Percentiles rank a stretch among this genome's conserved stretches.
phyloP scores from a whole-genome alignment of 805 yeast species.

The Lipomyces spencermartinsiae region DNA sequence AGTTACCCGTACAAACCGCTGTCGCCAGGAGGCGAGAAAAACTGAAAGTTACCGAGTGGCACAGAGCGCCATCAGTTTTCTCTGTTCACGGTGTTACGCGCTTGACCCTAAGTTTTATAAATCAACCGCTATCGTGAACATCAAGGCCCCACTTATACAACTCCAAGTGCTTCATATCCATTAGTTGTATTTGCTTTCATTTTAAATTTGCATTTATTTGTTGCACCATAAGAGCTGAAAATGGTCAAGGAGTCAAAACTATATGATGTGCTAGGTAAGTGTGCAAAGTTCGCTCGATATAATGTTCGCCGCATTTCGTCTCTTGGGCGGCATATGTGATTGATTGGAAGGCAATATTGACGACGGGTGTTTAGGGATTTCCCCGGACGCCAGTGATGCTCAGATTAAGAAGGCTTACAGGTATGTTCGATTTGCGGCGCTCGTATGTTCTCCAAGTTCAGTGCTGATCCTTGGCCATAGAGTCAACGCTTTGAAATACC shows the following conservation, averaged over 20 bases:
- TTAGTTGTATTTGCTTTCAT: not conserved
- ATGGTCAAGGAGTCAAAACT: constrained; percentile 76
- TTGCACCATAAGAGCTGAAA: not conserved
- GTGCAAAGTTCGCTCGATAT: not conserved
- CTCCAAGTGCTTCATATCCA: not conserved
- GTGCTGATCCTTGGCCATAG: constrained; percentile 42
- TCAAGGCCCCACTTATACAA: not conserved
- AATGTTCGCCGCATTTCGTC: not conserved
- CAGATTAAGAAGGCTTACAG: constrained; percentile 79
- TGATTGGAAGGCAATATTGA: not conserved
- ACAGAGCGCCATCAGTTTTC: not conserved
- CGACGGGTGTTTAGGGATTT: constrained; percentile 49
- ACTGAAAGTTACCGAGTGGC: constrained; percentile 1
- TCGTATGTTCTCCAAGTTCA: not conserved
- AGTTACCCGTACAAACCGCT: not conserved
- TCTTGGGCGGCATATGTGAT: not conserved
- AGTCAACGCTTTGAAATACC: constrained; percentile 73
- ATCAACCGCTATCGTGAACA: not conserved
- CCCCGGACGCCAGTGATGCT: constrained; percentile 56
- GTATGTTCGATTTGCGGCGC: constrained; percentile 16
- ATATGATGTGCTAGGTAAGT: constrained; percentile 65
- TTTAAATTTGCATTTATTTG: not conserved
- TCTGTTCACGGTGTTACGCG: constrained; percentile 2
- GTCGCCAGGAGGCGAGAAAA: not conserved
- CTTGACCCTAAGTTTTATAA: not conserved